These are phyloP conservation scores for Aspergillus fijiensis DNA, from an alignment of 2,329 filamentous ascomycete genomes.

Conservation along the genomic window DNA sequence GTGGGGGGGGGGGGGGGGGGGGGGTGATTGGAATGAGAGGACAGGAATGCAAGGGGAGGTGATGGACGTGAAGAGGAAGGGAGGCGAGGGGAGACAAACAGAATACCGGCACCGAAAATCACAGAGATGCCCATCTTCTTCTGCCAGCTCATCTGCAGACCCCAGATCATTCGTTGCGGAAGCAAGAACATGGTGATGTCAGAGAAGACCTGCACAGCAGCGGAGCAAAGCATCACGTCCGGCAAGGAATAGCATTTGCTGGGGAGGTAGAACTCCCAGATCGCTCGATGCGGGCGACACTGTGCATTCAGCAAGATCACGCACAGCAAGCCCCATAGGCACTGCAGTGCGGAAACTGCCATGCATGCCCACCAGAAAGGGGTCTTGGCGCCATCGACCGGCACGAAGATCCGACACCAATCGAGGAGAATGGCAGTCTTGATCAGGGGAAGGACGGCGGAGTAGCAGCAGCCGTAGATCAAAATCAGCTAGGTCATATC, in stretches of 20 bases:
- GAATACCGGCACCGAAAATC: slow-evolving; percentile 34
- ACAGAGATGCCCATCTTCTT: slow-evolving; percentile 34
- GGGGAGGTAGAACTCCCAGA: slow-evolving; percentile 35
- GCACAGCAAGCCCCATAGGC: slow-evolving; percentile 27
- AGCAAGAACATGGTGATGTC: slow-evolving; percentile 37
- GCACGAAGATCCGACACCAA: slow-evolving; percentile 44
- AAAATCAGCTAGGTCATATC: slow-evolving; percentile 21
- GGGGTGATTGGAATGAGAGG: no score
- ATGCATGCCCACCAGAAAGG: slow-evolving; percentile 40
- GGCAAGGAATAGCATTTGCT: slow-evolving; percentile 33
- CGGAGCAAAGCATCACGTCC: slow-evolving; percentile 30
- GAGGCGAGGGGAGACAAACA: slow-evolving; percentile 24
- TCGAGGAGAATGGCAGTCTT: slow-evolving; percentile 47
- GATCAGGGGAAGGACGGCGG: slow-evolving; percentile 38
- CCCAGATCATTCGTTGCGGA: slow-evolving; percentile 39
- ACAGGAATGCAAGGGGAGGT: no score
- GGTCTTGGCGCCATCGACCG: slow-evolving; percentile 24
- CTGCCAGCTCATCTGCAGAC: slow-evolving; percentile 29
- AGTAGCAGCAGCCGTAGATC: slow-evolving; percentile 39
- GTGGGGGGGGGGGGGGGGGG: no score
- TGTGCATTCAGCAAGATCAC: slow-evolving; percentile 36
- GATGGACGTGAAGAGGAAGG: background rate
- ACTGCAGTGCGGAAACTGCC: slow-evolving; percentile 32
- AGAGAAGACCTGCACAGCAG: slow-evolving; percentile 33
- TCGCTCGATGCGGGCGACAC: slow-evolving; percentile 36